Conservation (phyloP, 208 protist species). For the Acanthamoeba divionensis region DNA sequence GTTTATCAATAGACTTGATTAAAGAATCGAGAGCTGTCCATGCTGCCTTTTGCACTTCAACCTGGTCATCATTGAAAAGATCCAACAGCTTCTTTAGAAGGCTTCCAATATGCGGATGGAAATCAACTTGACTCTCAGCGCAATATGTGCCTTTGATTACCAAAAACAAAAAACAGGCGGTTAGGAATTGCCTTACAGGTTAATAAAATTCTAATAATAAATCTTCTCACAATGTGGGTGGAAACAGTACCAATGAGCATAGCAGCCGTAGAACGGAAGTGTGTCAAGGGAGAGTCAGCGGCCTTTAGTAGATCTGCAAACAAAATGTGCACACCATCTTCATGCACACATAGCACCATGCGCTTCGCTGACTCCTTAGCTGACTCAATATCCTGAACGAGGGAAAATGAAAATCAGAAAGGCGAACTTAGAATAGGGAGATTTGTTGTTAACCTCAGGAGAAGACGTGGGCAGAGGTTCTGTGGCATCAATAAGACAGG, state of each 20-base stretch:
- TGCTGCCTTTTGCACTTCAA: constrained; percentile 59
- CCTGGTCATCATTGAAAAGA: constrained; percentile 64
- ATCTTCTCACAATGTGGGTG: neutral
- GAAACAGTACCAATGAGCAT: neutral
- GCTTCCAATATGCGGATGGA: constrained; percentile 9
- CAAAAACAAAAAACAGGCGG: neutral
- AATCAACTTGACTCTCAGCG: neutral
- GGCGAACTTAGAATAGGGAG: neutral
- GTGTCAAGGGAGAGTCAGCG: neutral
- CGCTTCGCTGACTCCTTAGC: constrained; percentile 28
- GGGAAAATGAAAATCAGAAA: neutral
- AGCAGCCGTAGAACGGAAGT: neutral
- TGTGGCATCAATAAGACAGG: constrained; percentile 69
- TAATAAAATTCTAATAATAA: neutral
- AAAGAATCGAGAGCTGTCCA: constrained; percentile 51
- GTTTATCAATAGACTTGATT: constrained; percentile 60
- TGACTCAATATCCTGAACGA: neutral
- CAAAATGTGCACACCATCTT: constrained; percentile 58
- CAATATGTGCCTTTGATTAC: constrained; percentile 52
- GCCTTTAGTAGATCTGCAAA: constrained; percentile 44
- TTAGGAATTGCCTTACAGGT: constrained; percentile 21
- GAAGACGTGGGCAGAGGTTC: neutral
- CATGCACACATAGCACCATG: constrained; percentile 45
- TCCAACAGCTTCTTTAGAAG: constrained; percentile 57
- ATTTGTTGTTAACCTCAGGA: neutral